phyloP scores from a whole-genome alignment of 2,329 filamentous ascomycete genomes.

The Lachnum nothofagi region DNA sequence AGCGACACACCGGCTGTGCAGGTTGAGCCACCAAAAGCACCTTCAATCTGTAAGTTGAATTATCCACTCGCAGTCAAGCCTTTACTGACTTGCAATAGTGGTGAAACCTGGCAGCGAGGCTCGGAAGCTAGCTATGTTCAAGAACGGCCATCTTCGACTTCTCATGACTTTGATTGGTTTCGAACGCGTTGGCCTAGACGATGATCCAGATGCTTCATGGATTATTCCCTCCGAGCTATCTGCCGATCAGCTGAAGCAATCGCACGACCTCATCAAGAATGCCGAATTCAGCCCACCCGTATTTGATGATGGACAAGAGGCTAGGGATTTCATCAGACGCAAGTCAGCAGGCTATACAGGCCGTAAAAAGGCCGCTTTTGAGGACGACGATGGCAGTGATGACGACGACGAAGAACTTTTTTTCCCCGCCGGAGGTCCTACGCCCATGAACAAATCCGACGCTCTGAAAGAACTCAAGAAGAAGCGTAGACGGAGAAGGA shows the following conservation, averaged over 20 bases:
- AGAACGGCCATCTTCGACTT: slow-evolving; percentile 80
- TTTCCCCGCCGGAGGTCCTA: slow-evolving; percentile 67
- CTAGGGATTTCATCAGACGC: slow-evolving; percentile 73
- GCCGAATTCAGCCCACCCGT: slow-evolving; percentile 72
- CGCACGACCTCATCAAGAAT: slow-evolving; percentile 67
- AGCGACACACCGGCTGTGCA: slow-evolving; percentile 30
- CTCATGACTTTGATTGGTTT: slow-evolving; percentile 74
- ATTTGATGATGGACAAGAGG: slow-evolving; percentile 64
- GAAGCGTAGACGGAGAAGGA: slow-evolving; percentile 44
- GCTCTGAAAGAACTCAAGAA: slow-evolving; percentile 54
- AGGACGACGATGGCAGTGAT: slow-evolving; percentile 58
- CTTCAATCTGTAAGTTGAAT: slow-evolving; percentile 48
- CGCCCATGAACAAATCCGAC: slow-evolving; percentile 48
- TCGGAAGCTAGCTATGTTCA: slow-evolving; percentile 72
- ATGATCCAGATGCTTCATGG: slow-evolving; percentile 76
- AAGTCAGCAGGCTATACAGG: slow-evolving; percentile 48
- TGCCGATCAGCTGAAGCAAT: slow-evolving; percentile 61
- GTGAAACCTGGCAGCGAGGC: slow-evolving; percentile 54
- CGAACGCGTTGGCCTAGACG: slow-evolving; percentile 49
- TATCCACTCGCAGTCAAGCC: neutral
- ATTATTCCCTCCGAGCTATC: slow-evolving; percentile 63
- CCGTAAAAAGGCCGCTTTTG: slow-evolving; percentile 56
- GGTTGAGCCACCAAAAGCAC: slow-evolving; percentile 37
- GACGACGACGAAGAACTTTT: slow-evolving; percentile 49
- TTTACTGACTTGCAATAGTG: slow-evolving; percentile 25